Evolutionary conservation across 2,329 filamentous ascomycete genomes (phyloP).

Genomic region (Aspergillus viridinutans): DNA sequence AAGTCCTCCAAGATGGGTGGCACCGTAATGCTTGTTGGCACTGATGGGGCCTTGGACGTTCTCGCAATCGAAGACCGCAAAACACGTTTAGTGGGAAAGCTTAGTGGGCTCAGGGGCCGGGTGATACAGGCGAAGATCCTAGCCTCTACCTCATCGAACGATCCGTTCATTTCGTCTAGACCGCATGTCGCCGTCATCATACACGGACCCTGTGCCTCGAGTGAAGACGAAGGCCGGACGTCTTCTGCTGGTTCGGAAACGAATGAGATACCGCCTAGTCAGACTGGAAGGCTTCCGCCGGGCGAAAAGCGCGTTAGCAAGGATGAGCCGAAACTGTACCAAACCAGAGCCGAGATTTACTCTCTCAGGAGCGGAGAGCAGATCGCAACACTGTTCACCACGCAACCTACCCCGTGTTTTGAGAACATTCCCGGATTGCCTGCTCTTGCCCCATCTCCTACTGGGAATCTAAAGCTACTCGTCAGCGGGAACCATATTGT

Average conservation of each 20-base stretch:
- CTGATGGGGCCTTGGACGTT: slow-evolving; percentile 74
- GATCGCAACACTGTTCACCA: slow-evolving; percentile 69
- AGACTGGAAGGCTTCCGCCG: slow-evolving; percentile 18
- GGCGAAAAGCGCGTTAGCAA: slow-evolving; percentile 20
- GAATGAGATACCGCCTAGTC: slow-evolving; percentile 30
- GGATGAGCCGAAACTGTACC: slow-evolving; percentile 51
- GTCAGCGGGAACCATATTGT: slow-evolving; percentile 68
- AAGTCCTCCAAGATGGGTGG: slow-evolving; percentile 35
- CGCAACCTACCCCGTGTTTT: slow-evolving; percentile 59
- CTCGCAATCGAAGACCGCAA: slow-evolving; percentile 69
- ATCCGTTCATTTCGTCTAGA: slow-evolving; percentile 52
- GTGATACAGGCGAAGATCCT: slow-evolving; percentile 80
- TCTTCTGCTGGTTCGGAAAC: slow-evolving; percentile 34
- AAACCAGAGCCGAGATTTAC: slow-evolving; percentile 85
- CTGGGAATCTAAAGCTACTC: slow-evolving; percentile 69
- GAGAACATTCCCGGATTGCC: slow-evolving; percentile 55
- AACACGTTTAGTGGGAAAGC: slow-evolving; percentile 62
- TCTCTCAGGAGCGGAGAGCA: slow-evolving; percentile 72
- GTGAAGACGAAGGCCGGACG: slow-evolving; percentile 31
- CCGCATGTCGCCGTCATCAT: slow-evolving; percentile 76
- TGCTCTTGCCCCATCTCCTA: slow-evolving; percentile 65
- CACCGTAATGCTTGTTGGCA: slow-evolving; percentile 74
- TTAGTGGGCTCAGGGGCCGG: slow-evolving; percentile 74
- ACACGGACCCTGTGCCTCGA: slow-evolving; percentile 67
- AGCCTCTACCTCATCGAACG: slow-evolving; percentile 58